These are phyloP conservation scores for Dryadomyces sulphureus DNA, from an alignment of 2,329 filamentous ascomycete species.

Conservation along the genomic window DNA sequence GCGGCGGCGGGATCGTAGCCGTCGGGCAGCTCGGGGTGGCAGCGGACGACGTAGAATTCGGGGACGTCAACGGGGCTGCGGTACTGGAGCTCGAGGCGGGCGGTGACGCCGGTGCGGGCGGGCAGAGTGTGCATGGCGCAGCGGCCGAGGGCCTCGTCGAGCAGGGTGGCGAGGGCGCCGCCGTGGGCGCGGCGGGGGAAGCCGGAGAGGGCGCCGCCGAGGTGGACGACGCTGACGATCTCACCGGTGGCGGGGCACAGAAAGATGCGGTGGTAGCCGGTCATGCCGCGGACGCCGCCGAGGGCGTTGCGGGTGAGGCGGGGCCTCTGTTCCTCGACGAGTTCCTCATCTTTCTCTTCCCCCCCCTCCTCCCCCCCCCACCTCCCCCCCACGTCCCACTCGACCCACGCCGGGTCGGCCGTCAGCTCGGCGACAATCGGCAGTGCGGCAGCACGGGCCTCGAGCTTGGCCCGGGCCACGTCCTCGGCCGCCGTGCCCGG, in stretches of 20 bases:
- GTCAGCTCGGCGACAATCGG: slow-evolving; percentile 8
- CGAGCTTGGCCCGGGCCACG: not conserved
- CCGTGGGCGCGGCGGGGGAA: slow-evolving; percentile 64
- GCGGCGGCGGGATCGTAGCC: slow-evolving; percentile 13
- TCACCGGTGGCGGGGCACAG: slow-evolving; percentile 43
- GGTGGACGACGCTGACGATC: slow-evolving; percentile 48
- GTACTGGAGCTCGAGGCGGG: slow-evolving; percentile 47
- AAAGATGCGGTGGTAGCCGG: slow-evolving; percentile 46
- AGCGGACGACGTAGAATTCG: slow-evolving; percentile 48
- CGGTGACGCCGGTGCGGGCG: slow-evolving; percentile 36
- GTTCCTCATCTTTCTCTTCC: not conserved
- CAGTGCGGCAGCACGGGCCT: not conserved
- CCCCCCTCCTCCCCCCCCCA: not conserved
- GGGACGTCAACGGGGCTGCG: slow-evolving; percentile 42
- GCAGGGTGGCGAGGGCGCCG: slow-evolving; percentile 50
- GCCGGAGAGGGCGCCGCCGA: slow-evolving; percentile 49
- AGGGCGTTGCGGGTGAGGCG: slow-evolving; percentile 28
- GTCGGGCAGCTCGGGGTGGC: slow-evolving; percentile 23
- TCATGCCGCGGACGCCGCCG: slow-evolving; percentile 25
- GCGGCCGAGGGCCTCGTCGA: slow-evolving; percentile 56
- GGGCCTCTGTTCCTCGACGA: not conserved
- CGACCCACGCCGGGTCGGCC: slow-evolving; percentile 8
- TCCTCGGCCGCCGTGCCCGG: slow-evolving; percentile 6
- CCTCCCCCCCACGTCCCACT: slow-evolving; percentile 7
- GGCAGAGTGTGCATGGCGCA: slow-evolving; percentile 37